Evolutionary conservation across 176 grass and related monocot genomes (phyloP).

Genomic region (Hsuehochloa calcarea): DNA sequence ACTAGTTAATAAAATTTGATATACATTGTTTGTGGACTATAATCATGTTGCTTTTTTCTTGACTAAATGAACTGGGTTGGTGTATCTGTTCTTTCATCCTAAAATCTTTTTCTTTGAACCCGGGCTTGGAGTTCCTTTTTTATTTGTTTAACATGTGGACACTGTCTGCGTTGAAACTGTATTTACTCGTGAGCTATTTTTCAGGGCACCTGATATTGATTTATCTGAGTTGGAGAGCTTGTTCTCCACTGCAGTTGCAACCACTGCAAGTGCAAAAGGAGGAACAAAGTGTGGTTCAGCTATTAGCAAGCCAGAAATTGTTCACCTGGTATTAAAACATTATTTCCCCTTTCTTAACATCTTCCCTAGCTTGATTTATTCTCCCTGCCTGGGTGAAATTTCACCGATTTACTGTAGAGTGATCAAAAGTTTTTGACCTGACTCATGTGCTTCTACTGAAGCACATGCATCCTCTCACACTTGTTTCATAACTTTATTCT

Average conservation of each 20-base stretch:
- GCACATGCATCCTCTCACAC: neutral
- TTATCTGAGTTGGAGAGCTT: conserved; percentile 74
- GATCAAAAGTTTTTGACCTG: neutral
- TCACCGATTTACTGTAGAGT: neutral
- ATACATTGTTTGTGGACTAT: conserved; percentile 18
- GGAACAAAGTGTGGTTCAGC: conserved; percentile 63
- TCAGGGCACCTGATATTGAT: conserved; percentile 83
- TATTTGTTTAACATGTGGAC: neutral
- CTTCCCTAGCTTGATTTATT: conserved; percentile 1
- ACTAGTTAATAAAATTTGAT: conserved; percentile 10
- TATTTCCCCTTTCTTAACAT: neutral
- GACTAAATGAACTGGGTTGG: conserved; percentile 22
- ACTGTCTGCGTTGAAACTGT: conserved; percentile 27
- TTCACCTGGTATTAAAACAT: conserved; percentile 75
- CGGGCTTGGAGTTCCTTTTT: neutral
- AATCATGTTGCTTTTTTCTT: neutral
- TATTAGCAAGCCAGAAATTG: conserved; percentile 80
- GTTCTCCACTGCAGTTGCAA: conserved; percentile 65
- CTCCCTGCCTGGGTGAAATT: neutral
- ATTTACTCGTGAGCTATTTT: conserved; percentile 32
- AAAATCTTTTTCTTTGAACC: conserved; percentile 4
- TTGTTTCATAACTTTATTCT: conserved; percentile 14
- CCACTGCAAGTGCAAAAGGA: conserved; percentile 59
- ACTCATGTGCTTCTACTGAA: conserved; percentile 12
- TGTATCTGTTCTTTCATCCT: conserved; percentile 14